Evolutionary conservation across 257 asterid species (phyloP).

Genomic region (Misopates orontium): DNA sequence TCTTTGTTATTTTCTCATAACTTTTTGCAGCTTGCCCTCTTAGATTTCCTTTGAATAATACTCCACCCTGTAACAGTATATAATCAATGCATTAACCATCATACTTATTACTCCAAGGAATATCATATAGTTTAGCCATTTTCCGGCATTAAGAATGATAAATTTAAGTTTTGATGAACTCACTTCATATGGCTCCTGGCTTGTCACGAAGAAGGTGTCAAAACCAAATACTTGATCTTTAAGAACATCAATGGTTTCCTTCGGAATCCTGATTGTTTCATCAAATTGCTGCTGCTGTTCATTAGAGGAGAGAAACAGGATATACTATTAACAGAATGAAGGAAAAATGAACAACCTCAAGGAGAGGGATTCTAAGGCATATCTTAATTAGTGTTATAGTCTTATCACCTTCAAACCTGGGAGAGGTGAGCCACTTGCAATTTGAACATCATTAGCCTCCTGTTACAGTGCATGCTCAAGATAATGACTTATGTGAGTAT

Average conservation of each 20-base stretch:
- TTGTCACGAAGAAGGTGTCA: constrained; percentile 90
- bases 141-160: constrained; percentile 14
- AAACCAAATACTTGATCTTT: constrained; percentile 94
- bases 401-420: constrained; percentile 93
- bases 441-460: constrained; percentile 49
- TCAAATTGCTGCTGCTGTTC: constrained; percentile 69
- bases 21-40: constrained; percentile 84
- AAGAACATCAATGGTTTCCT: constrained; percentile 80
- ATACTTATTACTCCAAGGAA: constrained; percentile 1
- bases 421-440: constrained; percentile 91
- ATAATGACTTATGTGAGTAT: constrained; percentile 12
- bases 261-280: constrained; percentile 74
- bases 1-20: constrained; percentile 73
- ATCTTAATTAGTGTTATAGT: constrained; percentile 28
- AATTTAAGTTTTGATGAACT: constrained; percentile 32
- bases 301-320: constrained; percentile 30
- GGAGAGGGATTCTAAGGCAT: constrained; percentile 10
- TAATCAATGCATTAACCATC: neutral
- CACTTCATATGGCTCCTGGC: constrained; percentile 99
- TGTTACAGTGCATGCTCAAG: constrained; percentile 36
- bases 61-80: constrained; percentile 70
- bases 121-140: neutral
- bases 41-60: constrained; percentile 87
- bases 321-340: constrained; percentile 2
- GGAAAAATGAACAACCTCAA: constrained; percentile 13